Conservation (phyloP, 1,284 basidiomycete species). For the Trametes polyzona region DNA sequence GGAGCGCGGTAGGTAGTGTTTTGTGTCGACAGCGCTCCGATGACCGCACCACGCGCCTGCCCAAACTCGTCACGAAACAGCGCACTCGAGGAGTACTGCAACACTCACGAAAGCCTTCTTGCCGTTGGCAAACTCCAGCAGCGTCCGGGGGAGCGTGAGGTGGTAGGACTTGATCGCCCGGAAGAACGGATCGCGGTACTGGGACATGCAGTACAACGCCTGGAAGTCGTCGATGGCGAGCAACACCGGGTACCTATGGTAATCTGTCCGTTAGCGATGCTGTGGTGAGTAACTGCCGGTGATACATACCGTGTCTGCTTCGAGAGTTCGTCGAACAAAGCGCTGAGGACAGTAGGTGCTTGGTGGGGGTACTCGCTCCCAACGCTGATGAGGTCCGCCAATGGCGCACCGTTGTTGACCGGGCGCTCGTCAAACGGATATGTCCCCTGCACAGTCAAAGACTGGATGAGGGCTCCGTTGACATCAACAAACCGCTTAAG, state of each 20-base stretch:
- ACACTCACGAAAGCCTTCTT: constrained; percentile 65
- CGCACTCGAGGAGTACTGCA: background rate
- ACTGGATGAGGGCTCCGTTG: constrained; percentile 49
- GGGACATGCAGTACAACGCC: constrained; percentile 69
- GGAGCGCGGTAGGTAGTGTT: constrained; percentile 58
- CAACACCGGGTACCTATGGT: constrained; percentile 71
- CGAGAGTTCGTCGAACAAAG: constrained; percentile 67
- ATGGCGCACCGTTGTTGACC: constrained; percentile 51
- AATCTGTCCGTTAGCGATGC: constrained; percentile 2
- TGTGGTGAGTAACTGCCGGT: background rate
- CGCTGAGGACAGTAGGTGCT: constrained; percentile 69
- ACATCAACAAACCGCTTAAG: constrained; percentile 62
- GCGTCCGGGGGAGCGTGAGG: constrained; percentile 77
- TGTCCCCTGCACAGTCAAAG: constrained; percentile 44
- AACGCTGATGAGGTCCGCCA: constrained; percentile 63
- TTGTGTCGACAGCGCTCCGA: constrained; percentile 66
- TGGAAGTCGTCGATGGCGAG: constrained; percentile 90
- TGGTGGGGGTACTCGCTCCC: constrained; percentile 58
- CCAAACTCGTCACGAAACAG: constrained; percentile 14
- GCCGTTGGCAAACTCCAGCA: constrained; percentile 80
- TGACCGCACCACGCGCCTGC: constrained; percentile 63
- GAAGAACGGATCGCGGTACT: constrained; percentile 83
- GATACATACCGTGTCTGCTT: constrained; percentile 63
- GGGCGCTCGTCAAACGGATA: constrained; percentile 51
- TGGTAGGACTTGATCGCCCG: constrained; percentile 76